A percentile compares a stretch with the other conserved stretches of the same genome.
Conservation (phyloP, 495 filamentous ascomycete genomes). For the Eremomyces bilateralis region DNA sequence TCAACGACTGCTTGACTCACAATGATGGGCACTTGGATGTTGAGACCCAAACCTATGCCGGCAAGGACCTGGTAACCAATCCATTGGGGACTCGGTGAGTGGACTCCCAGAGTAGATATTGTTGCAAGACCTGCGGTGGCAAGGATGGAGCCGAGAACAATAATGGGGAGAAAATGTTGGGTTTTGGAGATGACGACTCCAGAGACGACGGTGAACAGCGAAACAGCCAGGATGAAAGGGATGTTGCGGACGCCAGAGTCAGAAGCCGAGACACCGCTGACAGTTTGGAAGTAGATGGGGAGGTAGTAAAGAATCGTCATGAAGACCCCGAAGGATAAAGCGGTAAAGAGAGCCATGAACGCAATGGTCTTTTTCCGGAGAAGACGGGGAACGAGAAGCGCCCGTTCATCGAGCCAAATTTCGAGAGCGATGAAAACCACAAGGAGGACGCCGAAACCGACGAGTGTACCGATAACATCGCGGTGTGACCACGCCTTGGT, state of each 20-base stretch:
- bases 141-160: slow-evolving; percentile 8
- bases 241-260: slow-evolving; percentile 13
- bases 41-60: slow-evolving; percentile 10
- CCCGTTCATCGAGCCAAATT: slow-evolving; percentile 6
- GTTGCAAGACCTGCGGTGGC: slow-evolving; percentile 6
- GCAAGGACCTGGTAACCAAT: slow-evolving; percentile 12
- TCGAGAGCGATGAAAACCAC: slow-evolving; percentile 7
- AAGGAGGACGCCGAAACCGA: slow-evolving; percentile 16
- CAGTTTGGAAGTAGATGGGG: slow-evolving; percentile 17
- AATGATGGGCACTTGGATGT: slow-evolving; percentile 10
- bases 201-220: slow-evolving; percentile 4
- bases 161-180: slow-evolving; percentile 2
- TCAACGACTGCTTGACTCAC: slow-evolving; percentile 8
- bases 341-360: slow-evolving; percentile 4
- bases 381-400: slow-evolving; percentile 10
- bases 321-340: slow-evolving; percentile 9
- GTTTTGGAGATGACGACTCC: slow-evolving; percentile 5
- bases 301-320: slow-evolving; percentile 12
- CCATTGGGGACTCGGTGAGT: slow-evolving; percentile 7
- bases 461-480: slow-evolving; percentile 25
- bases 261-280: slow-evolving; percentile 6
- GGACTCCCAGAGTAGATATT: slow-evolving; percentile 10
- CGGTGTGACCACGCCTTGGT: slow-evolving; percentile 14
- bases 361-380: slow-evolving; percentile 4
- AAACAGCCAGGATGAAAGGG: slow-evolving; percentile 6